Evolutionary conservation across 2,329 filamentous ascomycete genomes (phyloP), one percentile per base, ranked within the genome.

Genomic region (Neonectria magnoliae): DNA sequence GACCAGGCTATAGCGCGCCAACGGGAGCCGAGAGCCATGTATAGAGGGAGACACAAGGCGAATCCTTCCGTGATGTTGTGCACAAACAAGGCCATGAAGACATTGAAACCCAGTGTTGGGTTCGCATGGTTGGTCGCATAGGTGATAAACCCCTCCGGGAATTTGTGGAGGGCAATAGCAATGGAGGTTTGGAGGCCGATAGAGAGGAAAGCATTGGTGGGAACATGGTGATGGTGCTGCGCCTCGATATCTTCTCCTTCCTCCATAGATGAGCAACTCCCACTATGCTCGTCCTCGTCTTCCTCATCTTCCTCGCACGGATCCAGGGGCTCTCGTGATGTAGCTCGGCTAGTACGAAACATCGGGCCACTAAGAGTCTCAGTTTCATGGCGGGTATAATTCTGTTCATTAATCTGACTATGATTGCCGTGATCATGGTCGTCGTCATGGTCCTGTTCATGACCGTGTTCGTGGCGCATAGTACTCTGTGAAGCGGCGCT

Each of bases 1-100:
- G 92, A 91, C 90, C 93, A 97, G 64, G 92, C 80, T 82, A 98
- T 96, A 18, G 96, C 95, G 72, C 90, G 91, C 76, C 88, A 82
- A 50, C 94, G 91, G 63, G 90, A 95, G 66, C 91, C 87, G 33
- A 98, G 87, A 1, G 96, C 96, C 74, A 99, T 92, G 79, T 97
- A 99, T 0, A 99, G 84, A 0, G 96, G 96, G 1, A 99, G 82
- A 0, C 94, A 93, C 86, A 99, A 91, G 66, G 94, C 93, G 76
- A 98, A 98, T 2, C 96, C 96, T 81, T 99, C 96, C 29, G 93
- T 94, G 74, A 99, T 97, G 81, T 98, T 99, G 85, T 99, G 96
- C 64, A 99, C 95, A 76, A 97, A 97, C 8, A 99, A 87, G 0
- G 96, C 95, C 78, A 98, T 88, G 81, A 99, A 99, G 59, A 99